phyloP scores from a whole-genome alignment of 345 rosid genomes.

The Brassica carinata region DNA sequence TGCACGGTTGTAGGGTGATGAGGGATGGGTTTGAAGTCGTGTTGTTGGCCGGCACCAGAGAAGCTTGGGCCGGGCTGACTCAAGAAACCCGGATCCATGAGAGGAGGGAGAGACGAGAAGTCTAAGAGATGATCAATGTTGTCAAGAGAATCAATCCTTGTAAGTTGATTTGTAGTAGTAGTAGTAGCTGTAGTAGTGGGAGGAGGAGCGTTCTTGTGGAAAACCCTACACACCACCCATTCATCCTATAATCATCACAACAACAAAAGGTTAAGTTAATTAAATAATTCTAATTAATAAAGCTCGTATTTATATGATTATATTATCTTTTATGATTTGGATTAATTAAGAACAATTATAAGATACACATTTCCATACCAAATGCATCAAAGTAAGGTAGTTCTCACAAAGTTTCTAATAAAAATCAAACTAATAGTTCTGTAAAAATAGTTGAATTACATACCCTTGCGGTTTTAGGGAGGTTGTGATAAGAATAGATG shows the following conservation, averaged over 20 bases:
- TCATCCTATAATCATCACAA: conserved; percentile 55
- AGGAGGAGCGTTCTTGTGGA: conserved; percentile 63
- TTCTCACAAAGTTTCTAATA: background rate
- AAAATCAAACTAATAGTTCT: background rate
- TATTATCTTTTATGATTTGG: background rate
- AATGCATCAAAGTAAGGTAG: conserved; percentile 8
- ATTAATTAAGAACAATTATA: background rate
- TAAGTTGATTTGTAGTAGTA: conserved; percentile 27
- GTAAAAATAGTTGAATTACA: background rate
- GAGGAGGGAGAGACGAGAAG: conserved; percentile 37
- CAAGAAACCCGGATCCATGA: conserved; percentile 34
- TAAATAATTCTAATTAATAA: conserved; percentile 6
- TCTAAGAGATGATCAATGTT: conserved; percentile 54
- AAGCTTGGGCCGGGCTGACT: conserved; percentile 36
- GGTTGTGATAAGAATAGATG: conserved; percentile 66
- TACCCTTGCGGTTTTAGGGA: conserved; percentile 75
- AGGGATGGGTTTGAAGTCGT: conserved; percentile 33
- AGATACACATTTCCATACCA: background rate
- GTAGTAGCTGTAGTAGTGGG: conserved; percentile 15
- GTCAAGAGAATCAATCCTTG: conserved; percentile 47
- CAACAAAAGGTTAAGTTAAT: background rate
- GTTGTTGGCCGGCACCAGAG: conserved; percentile 20
- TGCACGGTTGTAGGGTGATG: conserved; percentile 48
- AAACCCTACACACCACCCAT: conserved; percentile 97
- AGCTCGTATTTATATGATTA: background rate